Conservation (phyloP, 441 rosid genomes). For the Adansonia grandidieri region DNA sequence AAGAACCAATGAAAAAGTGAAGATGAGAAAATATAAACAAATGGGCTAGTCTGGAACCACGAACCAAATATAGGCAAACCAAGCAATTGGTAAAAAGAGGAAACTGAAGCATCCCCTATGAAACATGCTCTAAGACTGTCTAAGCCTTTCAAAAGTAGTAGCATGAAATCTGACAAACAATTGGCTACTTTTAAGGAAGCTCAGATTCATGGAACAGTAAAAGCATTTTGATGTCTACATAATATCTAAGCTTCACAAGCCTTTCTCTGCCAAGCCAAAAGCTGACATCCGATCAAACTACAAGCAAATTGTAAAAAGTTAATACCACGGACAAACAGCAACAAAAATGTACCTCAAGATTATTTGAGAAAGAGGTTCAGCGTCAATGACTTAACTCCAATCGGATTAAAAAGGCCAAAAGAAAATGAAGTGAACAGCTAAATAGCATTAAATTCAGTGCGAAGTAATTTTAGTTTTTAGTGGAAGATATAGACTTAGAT, state of each 20-base stretch:
- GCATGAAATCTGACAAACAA: neutral
- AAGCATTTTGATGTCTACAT: too few species aligned
- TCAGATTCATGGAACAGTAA: too few species aligned
- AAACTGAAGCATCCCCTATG: slow-evolving; percentile 2
- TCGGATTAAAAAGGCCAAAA: too few species aligned
- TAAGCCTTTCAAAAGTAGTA: neutral
- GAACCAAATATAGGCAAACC: neutral
- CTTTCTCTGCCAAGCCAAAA: neutral
- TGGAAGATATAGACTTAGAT: neutral
- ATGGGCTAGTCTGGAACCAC: neutral
- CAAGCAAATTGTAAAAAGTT: neutral
- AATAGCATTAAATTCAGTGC: neutral
- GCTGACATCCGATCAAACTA: neutral
- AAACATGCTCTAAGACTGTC: too few species aligned
- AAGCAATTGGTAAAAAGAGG: neutral
- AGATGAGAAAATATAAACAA: neutral
- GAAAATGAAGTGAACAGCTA: neutral
- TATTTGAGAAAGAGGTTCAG: neutral
- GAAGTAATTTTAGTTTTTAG: neutral
- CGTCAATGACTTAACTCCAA: too few species aligned
- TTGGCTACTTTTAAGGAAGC: neutral
- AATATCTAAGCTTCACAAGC: neutral
- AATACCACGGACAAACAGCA: neutral
- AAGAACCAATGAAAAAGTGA: neutral
- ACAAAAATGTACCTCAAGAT: neutral